Percentiles rank a stretch among this genome's conserved stretches.
Evolutionary conservation across 257 asterid species (phyloP).

Genomic region (Perilla frutescens): DNA sequence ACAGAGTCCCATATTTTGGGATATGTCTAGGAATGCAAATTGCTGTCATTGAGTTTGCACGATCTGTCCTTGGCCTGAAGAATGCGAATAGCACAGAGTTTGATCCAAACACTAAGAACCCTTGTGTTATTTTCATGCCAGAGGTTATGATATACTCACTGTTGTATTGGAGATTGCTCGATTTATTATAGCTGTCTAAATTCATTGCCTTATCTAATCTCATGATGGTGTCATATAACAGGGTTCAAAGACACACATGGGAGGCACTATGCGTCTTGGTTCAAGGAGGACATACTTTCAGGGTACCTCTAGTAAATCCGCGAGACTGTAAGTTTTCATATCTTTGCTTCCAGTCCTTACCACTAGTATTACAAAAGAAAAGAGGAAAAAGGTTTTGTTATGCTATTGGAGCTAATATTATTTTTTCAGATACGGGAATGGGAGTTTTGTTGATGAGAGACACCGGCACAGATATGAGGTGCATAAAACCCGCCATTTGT

Average conservation of each 20-base stretch:
- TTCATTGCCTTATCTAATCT: slow-evolving; percentile 20
- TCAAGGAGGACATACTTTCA: slow-evolving; percentile 77
- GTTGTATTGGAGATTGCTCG: slow-evolving; percentile 27
- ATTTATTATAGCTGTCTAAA: background rate
- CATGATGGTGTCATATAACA: slow-evolving; percentile 37
- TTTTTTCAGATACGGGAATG: slow-evolving; percentile 60
- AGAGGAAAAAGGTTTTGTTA: background rate
- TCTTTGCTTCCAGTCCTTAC: slow-evolving; percentile 24
- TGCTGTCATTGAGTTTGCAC: slow-evolving; percentile 72
- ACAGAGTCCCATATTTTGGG: slow-evolving; percentile 70
- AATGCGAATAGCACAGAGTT: slow-evolving; percentile 81
- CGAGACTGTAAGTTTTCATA: slow-evolving; percentile 57
- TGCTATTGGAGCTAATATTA: slow-evolving; percentile 3
- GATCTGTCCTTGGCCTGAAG: slow-evolving; percentile 67
- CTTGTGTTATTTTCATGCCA: slow-evolving; percentile 80
- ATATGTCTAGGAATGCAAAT: slow-evolving; percentile 85
- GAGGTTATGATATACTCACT: slow-evolving; percentile 51
- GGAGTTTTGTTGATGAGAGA: slow-evolving; percentile 79
- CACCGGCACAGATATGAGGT: slow-evolving; percentile 99
- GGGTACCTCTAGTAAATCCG: slow-evolving; percentile 50
- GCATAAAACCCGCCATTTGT: slow-evolving; percentile 31
- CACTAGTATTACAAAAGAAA: slow-evolving; percentile 8
- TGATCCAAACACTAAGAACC: slow-evolving; percentile 59
- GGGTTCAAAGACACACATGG: slow-evolving; percentile 87
- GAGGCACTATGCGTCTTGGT: slow-evolving; percentile 91